A percentile compares a stretch with the other conserved stretches of the same genome.
phyloP scores from a whole-genome alignment of 2,329 filamentous ascomycete genomes.

The Cladosporium phlei region DNA sequence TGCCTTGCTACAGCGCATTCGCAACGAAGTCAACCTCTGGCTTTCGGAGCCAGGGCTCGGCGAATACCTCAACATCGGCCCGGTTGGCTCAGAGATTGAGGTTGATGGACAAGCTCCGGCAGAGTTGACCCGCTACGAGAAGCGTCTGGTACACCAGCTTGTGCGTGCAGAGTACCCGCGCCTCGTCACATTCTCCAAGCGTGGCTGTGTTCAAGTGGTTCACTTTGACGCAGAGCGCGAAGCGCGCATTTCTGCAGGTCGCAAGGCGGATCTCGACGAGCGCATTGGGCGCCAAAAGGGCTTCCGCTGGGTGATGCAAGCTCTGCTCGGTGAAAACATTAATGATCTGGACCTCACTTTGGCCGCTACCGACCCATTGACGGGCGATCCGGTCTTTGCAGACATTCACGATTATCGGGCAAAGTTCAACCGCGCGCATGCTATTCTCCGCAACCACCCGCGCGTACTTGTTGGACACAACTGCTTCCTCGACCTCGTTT shows the following conservation, averaged over 20 bases:
- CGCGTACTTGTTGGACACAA: constrained; percentile 61
- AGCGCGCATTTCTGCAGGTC: constrained; percentile 35
- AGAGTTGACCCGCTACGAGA: constrained; percentile 55
- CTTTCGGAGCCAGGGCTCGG: constrained; percentile 27
- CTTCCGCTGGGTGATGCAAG: constrained; percentile 49
- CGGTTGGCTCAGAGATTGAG: constrained; percentile 18
- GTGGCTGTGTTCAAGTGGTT: constrained; percentile 41
- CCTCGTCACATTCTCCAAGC: constrained; percentile 39
- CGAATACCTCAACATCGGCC: constrained; percentile 33
- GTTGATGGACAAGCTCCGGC: constrained; percentile 17
- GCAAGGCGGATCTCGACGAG: constrained; percentile 37
- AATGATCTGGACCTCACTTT: constrained; percentile 34
- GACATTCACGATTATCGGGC: constrained; percentile 34
- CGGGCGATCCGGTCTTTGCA: constrained; percentile 33
- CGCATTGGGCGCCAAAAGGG: constrained; percentile 43
- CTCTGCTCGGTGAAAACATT: constrained; percentile 38
- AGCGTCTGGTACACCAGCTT: constrained; percentile 61
- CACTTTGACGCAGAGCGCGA: constrained; percentile 41
- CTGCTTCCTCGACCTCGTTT: constrained; percentile 59
- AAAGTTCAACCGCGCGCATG: constrained; percentile 38
- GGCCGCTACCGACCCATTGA: constrained; percentile 32
- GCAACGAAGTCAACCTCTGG: constrained; percentile 46
- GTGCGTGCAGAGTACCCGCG: constrained; percentile 57
- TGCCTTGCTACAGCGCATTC: constrained; percentile 46
- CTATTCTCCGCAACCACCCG: constrained; percentile 41